These are phyloP conservation scores for Globisporangium carolinianum DNA, from an alignment of 352 stramenopile genomes.

Conservation along the genomic window DNA sequence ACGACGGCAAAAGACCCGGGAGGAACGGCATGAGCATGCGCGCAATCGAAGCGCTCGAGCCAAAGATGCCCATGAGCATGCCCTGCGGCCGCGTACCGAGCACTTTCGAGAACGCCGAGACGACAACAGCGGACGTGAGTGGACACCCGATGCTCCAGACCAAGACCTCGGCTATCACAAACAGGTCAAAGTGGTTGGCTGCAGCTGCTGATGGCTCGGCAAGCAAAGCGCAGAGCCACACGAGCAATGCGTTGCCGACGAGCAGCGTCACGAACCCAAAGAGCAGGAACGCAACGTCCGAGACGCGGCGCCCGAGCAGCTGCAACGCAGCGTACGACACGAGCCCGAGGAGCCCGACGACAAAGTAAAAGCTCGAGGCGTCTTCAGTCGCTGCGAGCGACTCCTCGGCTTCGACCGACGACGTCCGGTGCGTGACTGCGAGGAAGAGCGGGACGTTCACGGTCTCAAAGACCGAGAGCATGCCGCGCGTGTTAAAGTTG, in stretches of 20 bases:
- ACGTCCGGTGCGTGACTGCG: slow-evolving; percentile 28
- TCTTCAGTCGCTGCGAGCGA: slow-evolving; percentile 18
- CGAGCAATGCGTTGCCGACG: slow-evolving; percentile 37
- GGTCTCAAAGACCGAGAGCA: slow-evolving; percentile 70
- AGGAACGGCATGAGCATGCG: slow-evolving; percentile 55
- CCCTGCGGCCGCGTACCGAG: slow-evolving; percentile 45
- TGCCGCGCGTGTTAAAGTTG: slow-evolving; percentile 53
- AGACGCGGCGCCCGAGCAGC: slow-evolving; percentile 22
- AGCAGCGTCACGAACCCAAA: slow-evolving; percentile 43
- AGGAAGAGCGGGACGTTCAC: slow-evolving; percentile 59
- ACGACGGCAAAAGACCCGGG: slow-evolving; percentile 35
- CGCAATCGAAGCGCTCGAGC: slow-evolving; percentile 42
- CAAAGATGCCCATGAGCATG: slow-evolving; percentile 53
- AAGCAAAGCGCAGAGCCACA: slow-evolving; percentile 20
- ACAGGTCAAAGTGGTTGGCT: slow-evolving; percentile 20
- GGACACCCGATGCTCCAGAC: slow-evolving; percentile 63
- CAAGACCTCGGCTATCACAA: slow-evolving; percentile 39
- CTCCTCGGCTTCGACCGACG: slow-evolving; percentile 15
- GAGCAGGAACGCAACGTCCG: slow-evolving; percentile 35
- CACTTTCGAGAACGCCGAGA: slow-evolving; percentile 52
- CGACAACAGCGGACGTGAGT: slow-evolving; percentile 41
- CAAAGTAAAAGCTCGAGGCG: slow-evolving; percentile 44
- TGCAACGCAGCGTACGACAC: slow-evolving; percentile 36
- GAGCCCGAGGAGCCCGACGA: slow-evolving; percentile 43
- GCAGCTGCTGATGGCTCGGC: slow-evolving; percentile 1